Evolutionary conservation across 2,329 filamentous ascomycete species (phyloP), one percentile per base, ranked within the genome.

Genomic region (Basipetospora sp.): DNA sequence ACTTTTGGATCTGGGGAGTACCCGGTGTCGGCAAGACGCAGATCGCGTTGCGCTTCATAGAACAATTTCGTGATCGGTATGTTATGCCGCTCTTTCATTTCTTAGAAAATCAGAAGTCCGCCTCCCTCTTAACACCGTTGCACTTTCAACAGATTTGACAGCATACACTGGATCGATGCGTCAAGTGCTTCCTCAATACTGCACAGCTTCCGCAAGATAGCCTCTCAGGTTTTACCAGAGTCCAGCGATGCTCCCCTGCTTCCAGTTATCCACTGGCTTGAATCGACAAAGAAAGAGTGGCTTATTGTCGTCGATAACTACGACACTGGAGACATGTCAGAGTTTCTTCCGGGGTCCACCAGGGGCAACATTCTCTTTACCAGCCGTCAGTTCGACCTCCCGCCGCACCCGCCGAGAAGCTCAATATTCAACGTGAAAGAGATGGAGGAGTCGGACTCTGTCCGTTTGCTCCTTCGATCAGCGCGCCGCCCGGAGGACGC

Each of bases 291-390:
- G 4, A 44, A 46, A 2, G 46, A 51, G 5, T 55, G 53, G 53
- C 45, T 57, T 2, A 45, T 56, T 2, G 39, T 56, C 0, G 47
- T 54, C n/a, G 54, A 57, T 38, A 50, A 56, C n/a, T 48, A 47
- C 27, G 34, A 37, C 26, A 39, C 29, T 8, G 44, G 34, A 1
- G 42, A 48, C n/a, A 13, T 49, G 3, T 31, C 31, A 18, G 26
- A 17, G 1, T 44, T 37, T 13, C 6, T 51, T 2, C 54, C 53
- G 0, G 33, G 27, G 0, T 40, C 47, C 2, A 36, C 42, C 5
- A 46, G 37, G 0, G 53, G 53, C 0, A 53, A 51, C 30, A 43
- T 55, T 1, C 38, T 56, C 10, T 55, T 53, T 40, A 56, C 51
- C 2, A 44, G 48, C 40, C 36, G 48, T 31, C 39, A 38, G 14